Evolutionary conservation across 2,329 filamentous ascomycete genomes (phyloP).

Genomic region (Aspergillus terreus): DNA sequence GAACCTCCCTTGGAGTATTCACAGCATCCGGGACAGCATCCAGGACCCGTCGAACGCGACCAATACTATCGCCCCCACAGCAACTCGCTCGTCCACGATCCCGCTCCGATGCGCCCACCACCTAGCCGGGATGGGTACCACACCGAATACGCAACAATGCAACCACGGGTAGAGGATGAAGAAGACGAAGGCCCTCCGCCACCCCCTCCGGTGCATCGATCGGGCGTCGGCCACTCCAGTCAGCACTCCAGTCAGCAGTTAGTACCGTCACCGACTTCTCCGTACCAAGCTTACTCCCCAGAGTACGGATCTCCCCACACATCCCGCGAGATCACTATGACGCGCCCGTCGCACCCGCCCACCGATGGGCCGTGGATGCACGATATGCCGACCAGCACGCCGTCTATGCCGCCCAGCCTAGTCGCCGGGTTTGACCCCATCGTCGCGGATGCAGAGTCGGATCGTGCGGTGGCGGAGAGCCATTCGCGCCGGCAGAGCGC

Average conservation of each 20-base stretch:
- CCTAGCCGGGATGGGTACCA: conserved; percentile 28
- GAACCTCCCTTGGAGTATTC: conserved; percentile 19
- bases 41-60: conserved; percentile 13
- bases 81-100: conserved; percentile 22
- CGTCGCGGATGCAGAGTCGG: conserved; percentile 26
- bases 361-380: conserved; percentile 17
- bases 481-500: conserved; percentile 23
- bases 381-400: conserved; percentile 24
- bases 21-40: conserved; percentile 4
- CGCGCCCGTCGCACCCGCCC: conserved; percentile 23
- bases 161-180: conserved; percentile 47
- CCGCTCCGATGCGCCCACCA: conserved; percentile 21
- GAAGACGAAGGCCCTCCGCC: conserved; percentile 36
- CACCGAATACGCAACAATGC: conserved; percentile 42
- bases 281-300: conserved; percentile 27
- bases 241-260: conserved; percentile 22
- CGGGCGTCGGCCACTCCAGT: conserved; percentile 25
- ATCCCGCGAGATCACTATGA: conserved; percentile 18
- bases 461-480: conserved; percentile 26
- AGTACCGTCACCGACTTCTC: conserved; percentile 19
- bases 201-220: conserved; percentile 35
- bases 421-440: conserved; percentile 39
- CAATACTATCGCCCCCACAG: conserved; percentile 23
- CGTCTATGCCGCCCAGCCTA: conserved; percentile 38
- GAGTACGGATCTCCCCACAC: conserved; percentile 20